A percentile compares a stretch with the other conserved stretches of the same genome.
These are phyloP conservation scores for Hippophae tibetana DNA, from an alignment of 306 rosid species.

Conservation along the genomic window DNA sequence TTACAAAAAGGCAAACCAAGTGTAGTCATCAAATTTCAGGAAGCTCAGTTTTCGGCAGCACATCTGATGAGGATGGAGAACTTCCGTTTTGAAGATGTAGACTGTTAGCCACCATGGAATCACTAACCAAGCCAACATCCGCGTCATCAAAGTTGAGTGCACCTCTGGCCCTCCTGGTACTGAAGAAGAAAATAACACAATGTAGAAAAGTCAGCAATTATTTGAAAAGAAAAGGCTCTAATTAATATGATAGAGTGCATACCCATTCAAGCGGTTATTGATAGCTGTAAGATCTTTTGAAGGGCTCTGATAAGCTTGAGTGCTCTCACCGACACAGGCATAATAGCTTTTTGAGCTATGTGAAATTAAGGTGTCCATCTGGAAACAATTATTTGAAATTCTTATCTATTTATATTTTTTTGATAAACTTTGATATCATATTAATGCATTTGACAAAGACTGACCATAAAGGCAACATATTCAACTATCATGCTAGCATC, in stretches of 20 bases:
- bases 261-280: conserved; percentile 87
- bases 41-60: conserved; percentile 71
- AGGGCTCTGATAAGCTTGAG: conserved; percentile 99
- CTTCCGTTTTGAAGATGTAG: conserved; percentile 83
- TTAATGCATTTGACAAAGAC: too few species aligned
- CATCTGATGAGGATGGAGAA: conserved; percentile 65
- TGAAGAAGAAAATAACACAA: conserved; percentile 16
- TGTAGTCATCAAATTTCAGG: conserved; percentile 26
- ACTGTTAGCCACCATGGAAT: conserved; percentile 93
- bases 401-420: background rate
- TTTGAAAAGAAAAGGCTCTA: background rate
- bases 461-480: too few species aligned
- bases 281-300: conserved; percentile 93
- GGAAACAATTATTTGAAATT: conserved; percentile 7
- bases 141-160: conserved; percentile 68
- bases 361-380: conserved; percentile 99
- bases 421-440: too few species aligned
- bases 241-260: conserved; percentile 10
- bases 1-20: too few species aligned
- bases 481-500: too few species aligned
- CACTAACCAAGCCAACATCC: conserved; percentile 85
- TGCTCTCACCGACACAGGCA: conserved; percentile 98
- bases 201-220: conserved; percentile 12
- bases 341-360: conserved; percentile 92
- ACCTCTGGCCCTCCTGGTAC: conserved; percentile 77